Conservation (phyloP, 805 yeast genomes). For the Pichia deserticola region DNA sequence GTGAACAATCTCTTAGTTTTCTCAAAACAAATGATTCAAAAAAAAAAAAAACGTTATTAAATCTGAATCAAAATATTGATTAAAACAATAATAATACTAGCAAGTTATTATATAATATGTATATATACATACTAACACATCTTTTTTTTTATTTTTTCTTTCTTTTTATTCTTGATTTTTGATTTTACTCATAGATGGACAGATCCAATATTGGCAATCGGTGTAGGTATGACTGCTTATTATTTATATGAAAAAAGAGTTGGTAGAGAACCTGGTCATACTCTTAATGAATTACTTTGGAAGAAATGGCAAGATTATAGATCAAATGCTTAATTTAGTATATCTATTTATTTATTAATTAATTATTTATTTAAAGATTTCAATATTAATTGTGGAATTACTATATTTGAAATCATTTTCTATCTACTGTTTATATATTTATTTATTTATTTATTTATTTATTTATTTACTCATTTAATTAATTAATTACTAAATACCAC, state of each 20-base stretch:
- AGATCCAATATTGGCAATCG: slow-evolving; percentile 61
- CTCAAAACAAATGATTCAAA: no score
- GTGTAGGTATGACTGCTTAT: slow-evolving; percentile 57
- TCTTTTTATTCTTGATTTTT: slow-evolving; percentile 5
- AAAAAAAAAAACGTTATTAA: no score
- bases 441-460: not conserved
- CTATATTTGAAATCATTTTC: not conserved
- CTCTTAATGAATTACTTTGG: slow-evolving; percentile 42
- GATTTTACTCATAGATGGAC: slow-evolving; percentile 20
- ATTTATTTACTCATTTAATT: not conserved
- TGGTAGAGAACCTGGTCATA: slow-evolving; percentile 53
- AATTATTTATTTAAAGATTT: no score
- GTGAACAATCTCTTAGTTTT: slow-evolving; percentile 16
- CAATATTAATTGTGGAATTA: slow-evolving; percentile 1
- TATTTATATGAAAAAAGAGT: slow-evolving; percentile 54
- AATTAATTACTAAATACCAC: not conserved
- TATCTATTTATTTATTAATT: no score
- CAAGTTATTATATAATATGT: no score
- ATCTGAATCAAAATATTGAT: no score
- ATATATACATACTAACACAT: not conserved
- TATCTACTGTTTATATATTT: not conserved
- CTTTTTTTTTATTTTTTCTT: slow-evolving; percentile 9
- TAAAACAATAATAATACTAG: not conserved
- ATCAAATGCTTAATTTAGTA: not conserved
- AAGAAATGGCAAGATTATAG: slow-evolving; percentile 7